Evolutionary conservation across 2,329 filamentous ascomycete species (phyloP).

Genomic region (Cercospora beticola): DNA sequence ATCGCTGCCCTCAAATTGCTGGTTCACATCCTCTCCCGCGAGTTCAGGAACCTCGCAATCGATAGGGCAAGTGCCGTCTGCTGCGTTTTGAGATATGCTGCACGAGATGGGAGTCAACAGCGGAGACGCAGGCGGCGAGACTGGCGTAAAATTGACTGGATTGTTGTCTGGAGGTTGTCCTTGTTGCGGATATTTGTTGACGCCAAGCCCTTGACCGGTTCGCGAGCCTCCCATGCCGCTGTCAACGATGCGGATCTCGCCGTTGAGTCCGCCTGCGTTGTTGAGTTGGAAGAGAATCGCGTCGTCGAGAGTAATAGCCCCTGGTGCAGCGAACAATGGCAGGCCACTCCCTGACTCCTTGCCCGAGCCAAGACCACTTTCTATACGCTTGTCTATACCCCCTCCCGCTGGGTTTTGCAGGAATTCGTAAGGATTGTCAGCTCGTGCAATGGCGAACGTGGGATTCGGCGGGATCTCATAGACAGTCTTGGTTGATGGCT

Average conservation of each 20-base stretch:
- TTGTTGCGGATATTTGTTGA: background rate
- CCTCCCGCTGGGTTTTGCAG: background rate
- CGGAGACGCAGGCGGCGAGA: background rate
- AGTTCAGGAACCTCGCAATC: background rate
- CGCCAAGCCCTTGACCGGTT: background rate
- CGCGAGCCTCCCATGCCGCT: background rate
- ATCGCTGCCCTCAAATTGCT: background rate
- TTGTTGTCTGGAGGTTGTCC: background rate
- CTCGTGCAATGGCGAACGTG: background rate
- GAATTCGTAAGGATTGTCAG: background rate
- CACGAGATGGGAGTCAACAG: background rate
- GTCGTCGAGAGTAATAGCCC: background rate
- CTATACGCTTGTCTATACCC: background rate
- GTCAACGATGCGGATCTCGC: background rate
- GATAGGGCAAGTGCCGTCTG: background rate
- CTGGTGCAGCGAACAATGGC: background rate
- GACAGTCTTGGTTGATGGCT: background rate
- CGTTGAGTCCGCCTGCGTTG: background rate
- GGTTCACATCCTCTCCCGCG: background rate
- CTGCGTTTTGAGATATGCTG: background rate
- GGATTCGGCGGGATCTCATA: background rate
- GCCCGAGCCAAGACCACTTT: background rate
- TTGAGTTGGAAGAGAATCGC: background rate
- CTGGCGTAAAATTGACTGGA: background rate
- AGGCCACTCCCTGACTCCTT: background rate